These are phyloP conservation scores for Eimeria sp. DNA, from an alignment of 169 alveolate genomes.

Conservation along the genomic window DNA sequence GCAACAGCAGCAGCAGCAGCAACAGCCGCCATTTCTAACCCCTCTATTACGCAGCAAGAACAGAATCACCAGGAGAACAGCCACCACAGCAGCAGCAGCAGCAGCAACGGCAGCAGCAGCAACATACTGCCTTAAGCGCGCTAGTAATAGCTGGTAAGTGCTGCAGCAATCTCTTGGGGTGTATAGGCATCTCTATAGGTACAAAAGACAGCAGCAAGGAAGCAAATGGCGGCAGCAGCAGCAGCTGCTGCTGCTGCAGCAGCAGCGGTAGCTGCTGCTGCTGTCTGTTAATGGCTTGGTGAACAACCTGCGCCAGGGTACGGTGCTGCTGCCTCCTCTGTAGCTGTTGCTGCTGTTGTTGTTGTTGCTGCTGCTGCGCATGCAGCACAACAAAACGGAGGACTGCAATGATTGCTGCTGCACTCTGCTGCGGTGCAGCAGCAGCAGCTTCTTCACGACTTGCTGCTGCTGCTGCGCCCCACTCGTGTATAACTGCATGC, in stretches of 20 bases:
- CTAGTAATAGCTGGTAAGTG: slow-evolving; percentile 17
- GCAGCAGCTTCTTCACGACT: slow-evolving; percentile 34
- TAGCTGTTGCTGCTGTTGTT: slow-evolving; percentile 11
- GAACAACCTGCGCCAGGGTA: too few relatives aligned
- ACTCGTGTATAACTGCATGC: neutral
- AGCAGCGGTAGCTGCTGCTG: neutral
- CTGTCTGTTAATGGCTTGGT: neutral
- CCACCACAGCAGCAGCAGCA: slow-evolving; percentile 1
- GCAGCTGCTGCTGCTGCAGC: neutral
- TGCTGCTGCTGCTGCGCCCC: slow-evolving; percentile 54
- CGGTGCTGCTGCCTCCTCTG: too few relatives aligned
- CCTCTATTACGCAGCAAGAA: neutral
- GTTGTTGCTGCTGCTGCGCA: slow-evolving; percentile 52
- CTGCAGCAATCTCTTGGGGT: slow-evolving; percentile 51
- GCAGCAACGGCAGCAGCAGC: slow-evolving; percentile 17
- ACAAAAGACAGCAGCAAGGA: neutral
- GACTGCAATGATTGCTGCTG: slow-evolving; percentile 24
- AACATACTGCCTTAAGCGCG: slow-evolving; percentile 3
- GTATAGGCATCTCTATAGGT: slow-evolving; percentile 41
- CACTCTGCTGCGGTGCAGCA: slow-evolving; percentile 23
- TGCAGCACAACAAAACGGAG: slow-evolving; percentile 23
- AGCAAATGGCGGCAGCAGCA: neutral
- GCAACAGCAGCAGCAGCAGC: slow-evolving; percentile 20
- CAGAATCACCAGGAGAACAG: slow-evolving; percentile 5
- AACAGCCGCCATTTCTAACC: neutral